Conservation (phyloP, 768 basidiomycete genomes). For the Lentinula boryana region DNA sequence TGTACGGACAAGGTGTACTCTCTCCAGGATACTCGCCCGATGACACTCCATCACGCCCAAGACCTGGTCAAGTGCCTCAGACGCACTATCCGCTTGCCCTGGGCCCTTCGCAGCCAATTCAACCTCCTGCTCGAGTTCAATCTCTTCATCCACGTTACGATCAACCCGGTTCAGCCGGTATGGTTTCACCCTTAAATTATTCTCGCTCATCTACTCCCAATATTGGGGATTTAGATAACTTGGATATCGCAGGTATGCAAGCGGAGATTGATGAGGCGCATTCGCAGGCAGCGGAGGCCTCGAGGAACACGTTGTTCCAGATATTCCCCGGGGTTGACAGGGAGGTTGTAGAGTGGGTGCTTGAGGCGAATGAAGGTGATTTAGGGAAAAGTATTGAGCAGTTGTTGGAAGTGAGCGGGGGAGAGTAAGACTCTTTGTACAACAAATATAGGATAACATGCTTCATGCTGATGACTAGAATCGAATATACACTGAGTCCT, state of each 20-base stretch:
- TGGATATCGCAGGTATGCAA: slow-evolving; percentile 67
- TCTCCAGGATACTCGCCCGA: slow-evolving; percentile 29
- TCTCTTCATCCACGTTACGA: slow-evolving; percentile 17
- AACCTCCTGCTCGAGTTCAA: slow-evolving; percentile 40
- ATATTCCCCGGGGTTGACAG: slow-evolving; percentile 83
- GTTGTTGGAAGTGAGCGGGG: slow-evolving; percentile 63
- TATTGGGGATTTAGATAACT: slow-evolving; percentile 63
- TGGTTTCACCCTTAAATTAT: neutral
- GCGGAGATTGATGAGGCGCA: slow-evolving; percentile 76
- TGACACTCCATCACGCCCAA: slow-evolving; percentile 45
- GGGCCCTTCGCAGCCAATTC: slow-evolving; percentile 40
- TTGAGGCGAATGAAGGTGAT: slow-evolving; percentile 87
- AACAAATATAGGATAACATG: neutral
- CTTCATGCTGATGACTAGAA: neutral
- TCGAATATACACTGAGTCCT: neutral
- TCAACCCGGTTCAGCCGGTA: neutral
- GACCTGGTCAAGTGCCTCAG: slow-evolving; percentile 28
- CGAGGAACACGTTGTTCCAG: slow-evolving; percentile 72
- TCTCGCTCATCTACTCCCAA: slow-evolving; percentile 28
- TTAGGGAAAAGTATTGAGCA: slow-evolving; percentile 86
- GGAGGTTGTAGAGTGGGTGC: slow-evolving; percentile 83
- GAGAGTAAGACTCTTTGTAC: neutral
- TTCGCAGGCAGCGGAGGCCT: slow-evolving; percentile 63
- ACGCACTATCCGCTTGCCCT: slow-evolving; percentile 43
- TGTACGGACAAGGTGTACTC: slow-evolving; percentile 9